These are phyloP conservation scores for Tylopilus sp. DNA, from an alignment of 768 basidiomycete species.

Conservation along the genomic window DNA sequence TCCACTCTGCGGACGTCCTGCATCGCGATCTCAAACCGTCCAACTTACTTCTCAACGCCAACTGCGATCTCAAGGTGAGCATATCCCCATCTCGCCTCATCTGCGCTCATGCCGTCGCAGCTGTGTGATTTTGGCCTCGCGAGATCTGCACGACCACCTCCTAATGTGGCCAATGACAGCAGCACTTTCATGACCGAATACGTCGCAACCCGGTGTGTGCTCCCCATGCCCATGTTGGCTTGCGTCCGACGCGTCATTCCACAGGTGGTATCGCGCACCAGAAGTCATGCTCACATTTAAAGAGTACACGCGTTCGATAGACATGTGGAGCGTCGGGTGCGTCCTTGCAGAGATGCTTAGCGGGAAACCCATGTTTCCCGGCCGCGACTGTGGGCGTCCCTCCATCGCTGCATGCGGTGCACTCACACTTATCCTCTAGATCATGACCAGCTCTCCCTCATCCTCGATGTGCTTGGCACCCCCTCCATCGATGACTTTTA, in stretches of 20 bases:
- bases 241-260: slow-evolving; percentile 1
- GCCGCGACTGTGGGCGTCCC: slow-evolving; percentile 68
- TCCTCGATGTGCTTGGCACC: slow-evolving; percentile 92
- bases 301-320: slow-evolving; percentile 86
- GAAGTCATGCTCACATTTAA: slow-evolving; percentile 99
- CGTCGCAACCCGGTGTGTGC: slow-evolving; percentile 78
- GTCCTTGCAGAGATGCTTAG: slow-evolving; percentile 88
- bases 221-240: neutral
- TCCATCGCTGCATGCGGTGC: neutral
- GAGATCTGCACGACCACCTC: slow-evolving; percentile 70
- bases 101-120: slow-evolving; percentile 31
- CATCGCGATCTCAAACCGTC: slow-evolving; percentile 96
- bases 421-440: slow-evolving; percentile 37
- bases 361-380: slow-evolving; percentile 92
- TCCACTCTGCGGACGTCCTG: slow-evolving; percentile 93
- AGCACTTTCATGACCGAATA: slow-evolving; percentile 91
- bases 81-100: neutral
- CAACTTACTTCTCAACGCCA: slow-evolving; percentile 92
- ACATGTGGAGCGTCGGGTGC: slow-evolving; percentile 86
- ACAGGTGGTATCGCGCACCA: slow-evolving; percentile 93
- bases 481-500: slow-evolving; percentile 93
- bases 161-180: slow-evolving; percentile 68
- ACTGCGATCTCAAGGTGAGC: slow-evolving; percentile 89
- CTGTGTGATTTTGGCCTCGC: slow-evolving; percentile 88
- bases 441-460: slow-evolving; percentile 90